A percentile compares a stretch with the other conserved stretches of the same genome.
These are phyloP conservation scores for Flaveria ramosissima DNA, from an alignment of 129 eudicot species.

Conservation along the genomic window DNA sequence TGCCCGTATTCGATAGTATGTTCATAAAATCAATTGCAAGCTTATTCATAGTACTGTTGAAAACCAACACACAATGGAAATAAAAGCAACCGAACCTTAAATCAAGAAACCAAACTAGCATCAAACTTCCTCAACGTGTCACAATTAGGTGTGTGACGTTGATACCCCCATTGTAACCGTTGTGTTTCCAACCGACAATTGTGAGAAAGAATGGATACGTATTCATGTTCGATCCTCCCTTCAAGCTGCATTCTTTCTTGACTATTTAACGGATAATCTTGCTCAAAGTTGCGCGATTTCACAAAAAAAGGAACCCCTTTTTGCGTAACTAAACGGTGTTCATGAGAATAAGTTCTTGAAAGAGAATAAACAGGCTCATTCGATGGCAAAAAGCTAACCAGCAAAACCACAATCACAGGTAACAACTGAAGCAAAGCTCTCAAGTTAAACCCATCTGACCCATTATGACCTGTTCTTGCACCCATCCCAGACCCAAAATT, in stretches of 20 bases:
- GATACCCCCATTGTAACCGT: conserved; percentile 67
- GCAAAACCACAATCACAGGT: conserved; percentile 59
- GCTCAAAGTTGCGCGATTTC: conserved; percentile 60
- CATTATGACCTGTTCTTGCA: conserved; percentile 47
- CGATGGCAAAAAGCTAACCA: conserved; percentile 61
- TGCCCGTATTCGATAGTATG: background rate
- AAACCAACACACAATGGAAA: background rate
- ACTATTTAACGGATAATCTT: conserved; percentile 51
- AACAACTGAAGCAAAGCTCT: conserved; percentile 58
- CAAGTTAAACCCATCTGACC: conserved; percentile 30
- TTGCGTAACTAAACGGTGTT: conserved; percentile 42
- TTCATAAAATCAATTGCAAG: conserved; percentile 1
- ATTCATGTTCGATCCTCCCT: conserved; percentile 59
- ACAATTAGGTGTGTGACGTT: conserved; percentile 61
- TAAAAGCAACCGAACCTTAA: conserved; percentile 36
- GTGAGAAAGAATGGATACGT: conserved; percentile 48
- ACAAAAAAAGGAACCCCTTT: conserved; percentile 72
- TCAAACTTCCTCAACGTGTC: conserved; percentile 46
- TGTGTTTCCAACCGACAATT: conserved; percentile 71
- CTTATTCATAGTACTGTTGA: conserved; percentile 2
- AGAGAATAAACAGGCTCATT: conserved; percentile 66
- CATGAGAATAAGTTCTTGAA: conserved; percentile 43
- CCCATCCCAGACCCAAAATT: conserved; percentile 52
- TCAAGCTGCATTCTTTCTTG: conserved; percentile 56
- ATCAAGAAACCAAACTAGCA: conserved; percentile 37